A percentile compares a stretch with the other conserved stretches of the same genome.
These are phyloP conservation scores for Dioszegia hungarica DNA, from an alignment of 768 basidiomycete genomes.

Conservation along the genomic window DNA sequence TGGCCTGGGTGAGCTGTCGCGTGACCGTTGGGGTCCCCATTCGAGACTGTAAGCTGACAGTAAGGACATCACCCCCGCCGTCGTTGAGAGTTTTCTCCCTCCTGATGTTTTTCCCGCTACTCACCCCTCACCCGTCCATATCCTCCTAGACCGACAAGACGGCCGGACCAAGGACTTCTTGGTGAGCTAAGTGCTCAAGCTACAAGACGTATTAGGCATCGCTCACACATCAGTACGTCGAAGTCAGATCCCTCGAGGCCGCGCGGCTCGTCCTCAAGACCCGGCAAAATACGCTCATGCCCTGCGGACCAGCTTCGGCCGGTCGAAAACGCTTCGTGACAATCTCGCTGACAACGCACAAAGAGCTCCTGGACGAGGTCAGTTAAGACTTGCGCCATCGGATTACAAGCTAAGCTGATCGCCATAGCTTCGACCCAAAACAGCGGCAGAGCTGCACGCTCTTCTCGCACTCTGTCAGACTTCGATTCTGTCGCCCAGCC, in stretches of 20 bases:
- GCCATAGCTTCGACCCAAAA: constrained; percentile 35
- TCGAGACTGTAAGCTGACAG: not conserved
- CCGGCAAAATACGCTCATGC: constrained; percentile 34
- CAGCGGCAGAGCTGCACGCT: constrained; percentile 24
- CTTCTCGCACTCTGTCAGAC: constrained; percentile 35
- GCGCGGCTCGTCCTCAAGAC: constrained; percentile 30
- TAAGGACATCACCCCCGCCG: constrained; percentile 37
- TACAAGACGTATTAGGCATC: not conserved
- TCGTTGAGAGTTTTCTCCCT: constrained; percentile 31
- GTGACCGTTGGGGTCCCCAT: not conserved
- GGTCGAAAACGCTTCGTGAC: constrained; percentile 34
- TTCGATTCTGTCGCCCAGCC: constrained; percentile 10
- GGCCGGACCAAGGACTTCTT: constrained; percentile 40
- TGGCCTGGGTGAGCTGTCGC: constrained; percentile 37
- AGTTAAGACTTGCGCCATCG: not conserved
- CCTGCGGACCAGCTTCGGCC: constrained; percentile 17
- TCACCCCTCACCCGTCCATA: constrained; percentile 31
- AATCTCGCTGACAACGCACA: constrained; percentile 27
- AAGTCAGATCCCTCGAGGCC: constrained; percentile 23
- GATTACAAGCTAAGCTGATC: not conserved
- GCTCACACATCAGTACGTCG: constrained; percentile 29
- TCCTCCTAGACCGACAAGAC: constrained; percentile 34
- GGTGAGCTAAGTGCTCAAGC: constrained; percentile 14
- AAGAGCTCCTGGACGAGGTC: constrained; percentile 32
- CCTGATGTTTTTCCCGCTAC: constrained; percentile 14